Conservation (phyloP, 2,329 filamentous ascomycete species). For the Cordyceps militaris region DNA sequence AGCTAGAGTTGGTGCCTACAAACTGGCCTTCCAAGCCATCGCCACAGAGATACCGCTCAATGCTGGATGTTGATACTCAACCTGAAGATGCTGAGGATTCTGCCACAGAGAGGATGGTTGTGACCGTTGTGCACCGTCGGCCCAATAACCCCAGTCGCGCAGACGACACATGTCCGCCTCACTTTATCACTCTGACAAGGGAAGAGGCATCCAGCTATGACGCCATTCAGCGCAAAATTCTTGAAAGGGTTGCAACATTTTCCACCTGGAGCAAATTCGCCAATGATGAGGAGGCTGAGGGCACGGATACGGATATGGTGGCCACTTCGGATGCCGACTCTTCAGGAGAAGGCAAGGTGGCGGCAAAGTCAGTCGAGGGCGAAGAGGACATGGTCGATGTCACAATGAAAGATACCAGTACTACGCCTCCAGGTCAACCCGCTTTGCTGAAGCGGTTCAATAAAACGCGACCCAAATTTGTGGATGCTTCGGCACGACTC, state of each 20-base stretch:
- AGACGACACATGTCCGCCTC: constrained; percentile 39
- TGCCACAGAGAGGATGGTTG: constrained; percentile 57
- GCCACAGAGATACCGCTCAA: constrained; percentile 41
- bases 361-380: constrained; percentile 72
- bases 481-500: constrained; percentile 49
- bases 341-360: constrained; percentile 62
- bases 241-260: constrained; percentile 68
- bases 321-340: constrained; percentile 58
- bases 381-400: constrained; percentile 91
- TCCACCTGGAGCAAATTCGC: constrained; percentile 62
- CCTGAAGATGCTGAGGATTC: constrained; percentile 53
- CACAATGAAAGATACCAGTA: constrained; percentile 61
- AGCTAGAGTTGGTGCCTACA: constrained; percentile 71
- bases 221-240: constrained; percentile 68
- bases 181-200: constrained; percentile 68
- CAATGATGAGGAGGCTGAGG: constrained; percentile 41
- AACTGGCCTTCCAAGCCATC: constrained; percentile 58
- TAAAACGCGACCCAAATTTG: constrained; percentile 45
- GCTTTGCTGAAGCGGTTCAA: constrained; percentile 41
- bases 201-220: constrained; percentile 64
- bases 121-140: constrained; percentile 62
- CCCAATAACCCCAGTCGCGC: constrained; percentile 25
- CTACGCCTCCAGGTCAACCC: constrained; percentile 18
- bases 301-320: constrained; percentile 61
- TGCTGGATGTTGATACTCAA: constrained; percentile 40